Evolutionary conservation across 139 green algal genomes (phyloP).

Genomic region (Chlamydomonas asymmetrica): DNA sequence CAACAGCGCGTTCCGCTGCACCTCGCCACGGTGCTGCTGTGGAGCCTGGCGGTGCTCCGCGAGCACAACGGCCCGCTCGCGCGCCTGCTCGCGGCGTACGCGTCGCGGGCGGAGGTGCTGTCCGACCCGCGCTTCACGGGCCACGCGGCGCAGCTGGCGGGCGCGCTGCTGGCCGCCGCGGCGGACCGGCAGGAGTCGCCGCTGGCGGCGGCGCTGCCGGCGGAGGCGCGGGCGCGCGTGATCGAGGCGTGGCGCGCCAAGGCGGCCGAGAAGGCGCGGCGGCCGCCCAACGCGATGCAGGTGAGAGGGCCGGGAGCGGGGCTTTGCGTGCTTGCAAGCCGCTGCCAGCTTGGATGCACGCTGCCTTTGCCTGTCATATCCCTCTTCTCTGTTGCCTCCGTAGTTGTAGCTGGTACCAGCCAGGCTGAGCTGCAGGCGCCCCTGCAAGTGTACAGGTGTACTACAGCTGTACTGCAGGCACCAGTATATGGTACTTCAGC

Average conservation of each 20-base stretch:
- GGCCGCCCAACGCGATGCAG: background rate
- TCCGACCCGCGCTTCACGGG: no score
- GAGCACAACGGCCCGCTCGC: slow-evolving; percentile 34
- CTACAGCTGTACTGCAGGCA: no score
- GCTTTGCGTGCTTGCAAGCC: background rate
- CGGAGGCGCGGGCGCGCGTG: background rate
- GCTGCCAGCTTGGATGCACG: background rate
- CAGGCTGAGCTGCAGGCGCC: no score
- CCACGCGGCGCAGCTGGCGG: slow-evolving; percentile 13
- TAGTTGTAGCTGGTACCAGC: slow-evolving; percentile 1
- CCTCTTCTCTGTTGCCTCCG: background rate
- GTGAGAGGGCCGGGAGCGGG: background rate
- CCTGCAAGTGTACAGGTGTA: no score
- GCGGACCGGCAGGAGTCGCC: slow-evolving; percentile 29
- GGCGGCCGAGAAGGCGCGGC: background rate
- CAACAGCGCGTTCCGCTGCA: slow-evolving; percentile 4
- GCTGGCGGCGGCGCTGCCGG: slow-evolving; percentile 4
- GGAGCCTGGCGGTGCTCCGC: slow-evolving; percentile 30
- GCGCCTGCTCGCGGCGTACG: slow-evolving; percentile 13
- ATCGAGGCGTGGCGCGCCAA: slow-evolving; percentile 14
- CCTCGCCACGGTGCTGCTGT: slow-evolving; percentile 22
- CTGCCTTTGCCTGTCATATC: no score
- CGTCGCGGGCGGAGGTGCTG: no score
- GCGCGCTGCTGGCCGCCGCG: slow-evolving; percentile 23
- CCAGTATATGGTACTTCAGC: no score